phyloP scores from a whole-genome alignment of 2,329 filamentous ascomycete genomes.

The Microdochium trichocladiopsis region DNA sequence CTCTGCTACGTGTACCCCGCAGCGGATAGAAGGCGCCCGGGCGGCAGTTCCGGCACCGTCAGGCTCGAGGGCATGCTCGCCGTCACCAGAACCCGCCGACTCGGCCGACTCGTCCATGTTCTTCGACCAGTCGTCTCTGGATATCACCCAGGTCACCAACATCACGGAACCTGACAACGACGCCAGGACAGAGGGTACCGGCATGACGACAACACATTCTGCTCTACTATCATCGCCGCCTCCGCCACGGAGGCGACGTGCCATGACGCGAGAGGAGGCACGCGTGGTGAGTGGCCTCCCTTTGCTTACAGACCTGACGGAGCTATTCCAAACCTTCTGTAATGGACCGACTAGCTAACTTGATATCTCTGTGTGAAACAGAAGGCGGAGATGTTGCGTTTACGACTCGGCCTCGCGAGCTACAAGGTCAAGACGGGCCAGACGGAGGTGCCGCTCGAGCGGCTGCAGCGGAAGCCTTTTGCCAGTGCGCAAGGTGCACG shows the following conservation, averaged over 20 bases:
- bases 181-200: background rate
- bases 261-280: conserved; percentile 44
- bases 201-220: background rate
- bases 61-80: conserved; percentile 1
- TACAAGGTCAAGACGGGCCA: conserved; percentile 74
- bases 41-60: background rate
- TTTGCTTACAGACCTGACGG: no score
- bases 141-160: conserved; percentile 40
- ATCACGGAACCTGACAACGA: conserved; percentile 40
- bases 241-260: conserved; percentile 11
- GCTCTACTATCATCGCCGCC: conserved; percentile 7
- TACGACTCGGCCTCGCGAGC: conserved; percentile 63
- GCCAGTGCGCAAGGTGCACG: conserved; percentile 9
- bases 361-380: conserved; percentile 18
- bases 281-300: conserved; percentile 32
- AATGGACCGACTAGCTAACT: background rate
- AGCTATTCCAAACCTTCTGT: background rate
- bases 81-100: conserved; percentile 10
- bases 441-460: conserved; percentile 55
- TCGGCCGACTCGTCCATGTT: conserved; percentile 39
- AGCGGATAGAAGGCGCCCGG: background rate
- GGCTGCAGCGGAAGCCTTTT: conserved; percentile 39
- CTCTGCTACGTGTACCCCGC: no score
- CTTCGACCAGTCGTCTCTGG: conserved; percentile 37
- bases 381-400: conserved; percentile 58